Evolutionary conservation across 345 rosid species (phyloP).

Genomic region (Citrus medica): DNA sequence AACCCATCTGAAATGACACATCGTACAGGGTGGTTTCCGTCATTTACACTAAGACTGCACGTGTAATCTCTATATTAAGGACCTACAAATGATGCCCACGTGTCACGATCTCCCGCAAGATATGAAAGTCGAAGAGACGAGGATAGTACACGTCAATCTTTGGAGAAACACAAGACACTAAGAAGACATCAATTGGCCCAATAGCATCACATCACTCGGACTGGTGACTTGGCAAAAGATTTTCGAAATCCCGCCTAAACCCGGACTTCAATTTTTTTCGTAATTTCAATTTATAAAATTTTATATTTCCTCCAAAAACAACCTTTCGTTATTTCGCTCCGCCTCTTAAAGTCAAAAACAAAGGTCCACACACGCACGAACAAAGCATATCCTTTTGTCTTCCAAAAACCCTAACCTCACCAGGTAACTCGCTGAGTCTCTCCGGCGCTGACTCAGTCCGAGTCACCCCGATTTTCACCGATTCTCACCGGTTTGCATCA

Average conservation of each 20-base stretch:
- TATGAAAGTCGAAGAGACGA: not conserved
- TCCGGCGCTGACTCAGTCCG: conserved; percentile 24
- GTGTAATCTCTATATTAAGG: not conserved
- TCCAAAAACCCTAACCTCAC: conserved; percentile 29
- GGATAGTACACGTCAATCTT: not conserved
- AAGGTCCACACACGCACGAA: not conserved
- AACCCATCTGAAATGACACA: not conserved
- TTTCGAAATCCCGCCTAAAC: conserved; percentile 65
- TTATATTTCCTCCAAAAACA: conserved; percentile 19
- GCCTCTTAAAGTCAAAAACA: not conserved
- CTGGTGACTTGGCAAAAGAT: conserved; percentile 35
- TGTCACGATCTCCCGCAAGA: not conserved
- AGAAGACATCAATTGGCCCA: not conserved
- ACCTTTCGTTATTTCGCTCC: conserved; percentile 6
- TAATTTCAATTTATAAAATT: not conserved
- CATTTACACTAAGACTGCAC: not conserved
- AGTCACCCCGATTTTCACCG: conserved; percentile 12
- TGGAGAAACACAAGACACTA: not conserved
- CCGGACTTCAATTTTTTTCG: conserved; percentile 23
- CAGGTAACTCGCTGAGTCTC: conserved; percentile 27
- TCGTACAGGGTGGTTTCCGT: not conserved
- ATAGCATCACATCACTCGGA: conserved; percentile 11
- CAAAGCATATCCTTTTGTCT: conserved; percentile 16
- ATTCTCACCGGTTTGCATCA: conserved; percentile 20
- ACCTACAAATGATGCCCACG: not conserved